Percentiles rank a stretch among this genome's conserved stretches.
phyloP scores from a whole-genome alignment of 2,329 filamentous ascomycete species.

The Penicillium sp. region DNA sequence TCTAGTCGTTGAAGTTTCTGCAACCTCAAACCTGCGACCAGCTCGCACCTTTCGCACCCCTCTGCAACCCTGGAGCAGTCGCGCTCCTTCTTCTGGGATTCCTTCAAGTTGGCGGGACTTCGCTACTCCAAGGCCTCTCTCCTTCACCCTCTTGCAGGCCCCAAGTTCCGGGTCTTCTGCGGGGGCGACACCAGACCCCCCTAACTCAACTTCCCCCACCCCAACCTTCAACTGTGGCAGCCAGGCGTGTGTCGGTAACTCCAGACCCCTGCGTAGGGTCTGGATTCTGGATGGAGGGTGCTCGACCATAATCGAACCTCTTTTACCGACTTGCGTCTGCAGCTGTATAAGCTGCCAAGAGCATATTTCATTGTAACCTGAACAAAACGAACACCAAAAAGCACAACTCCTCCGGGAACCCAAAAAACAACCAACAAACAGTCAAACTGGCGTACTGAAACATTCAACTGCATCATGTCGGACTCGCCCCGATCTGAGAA shows the following conservation, averaged over 20 bases:
- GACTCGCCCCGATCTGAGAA: conserved; percentile 65
- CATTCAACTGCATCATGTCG: conserved; percentile 35
- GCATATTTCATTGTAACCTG: conserved; percentile 1
- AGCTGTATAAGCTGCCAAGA: conserved; percentile 23
- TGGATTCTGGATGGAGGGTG: conserved; percentile 42
- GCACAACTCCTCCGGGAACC: not conserved
- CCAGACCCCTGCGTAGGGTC: conserved; percentile 45
- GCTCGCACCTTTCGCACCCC: not conserved
- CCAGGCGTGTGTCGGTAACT: conserved; percentile 37
- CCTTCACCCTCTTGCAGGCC: conserved; percentile 86
- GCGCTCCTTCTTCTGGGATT: conserved; percentile 44
- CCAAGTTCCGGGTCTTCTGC: conserved; percentile 88
- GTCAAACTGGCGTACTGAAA: conserved; percentile 21
- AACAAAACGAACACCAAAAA: conserved; percentile 1
- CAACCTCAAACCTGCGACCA: conserved; percentile 8
- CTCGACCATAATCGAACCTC: conserved; percentile 29
- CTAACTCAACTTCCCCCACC: conserved; percentile 68
- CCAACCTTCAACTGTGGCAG: conserved; percentile 32
- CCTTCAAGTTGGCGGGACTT: conserved; percentile 94
- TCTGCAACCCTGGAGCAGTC: conserved; percentile 43
- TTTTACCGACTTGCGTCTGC: conserved; percentile 27
- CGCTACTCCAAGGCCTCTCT: conserved; percentile 69
- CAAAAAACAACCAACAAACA: conserved; percentile 2
- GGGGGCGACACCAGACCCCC: conserved; percentile 97
- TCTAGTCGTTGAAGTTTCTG: conserved; percentile 14